Conservation (phyloP, 192 early-diverging fungal genomes). For the Mortierella hygrophila region DNA sequence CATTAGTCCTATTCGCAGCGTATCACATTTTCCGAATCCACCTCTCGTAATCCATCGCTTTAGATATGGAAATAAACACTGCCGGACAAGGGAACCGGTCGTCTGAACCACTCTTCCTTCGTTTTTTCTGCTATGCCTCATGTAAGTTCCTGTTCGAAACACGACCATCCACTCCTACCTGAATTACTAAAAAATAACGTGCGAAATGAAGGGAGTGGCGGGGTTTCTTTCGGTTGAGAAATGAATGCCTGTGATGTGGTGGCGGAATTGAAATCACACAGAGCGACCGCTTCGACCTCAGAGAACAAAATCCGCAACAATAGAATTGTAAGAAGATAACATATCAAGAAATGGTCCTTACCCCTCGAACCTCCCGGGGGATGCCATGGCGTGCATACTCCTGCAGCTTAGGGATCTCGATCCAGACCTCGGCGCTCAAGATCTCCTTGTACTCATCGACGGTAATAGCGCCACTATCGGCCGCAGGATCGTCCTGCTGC, state of each 20-base stretch:
- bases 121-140: background rate
- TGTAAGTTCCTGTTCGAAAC: conserved; percentile 5
- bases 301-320: background rate
- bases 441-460: conserved; percentile 79
- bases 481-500: background rate
- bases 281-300: background rate
- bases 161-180: background rate
- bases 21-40: background rate
- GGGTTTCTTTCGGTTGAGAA: background rate
- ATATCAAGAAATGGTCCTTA: conserved; percentile 35
- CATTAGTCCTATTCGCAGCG: background rate
- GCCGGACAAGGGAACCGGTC: background rate
- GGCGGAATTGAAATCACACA: background rate
- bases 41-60: background rate
- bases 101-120: background rate
- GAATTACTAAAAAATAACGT: background rate
- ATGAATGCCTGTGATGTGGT: background rate
- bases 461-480: conserved; percentile 22
- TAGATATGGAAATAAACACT: background rate
- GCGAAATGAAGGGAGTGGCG: background rate
- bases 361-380: conserved; percentile 79
- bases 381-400: conserved; percentile 82
- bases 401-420: conserved; percentile 84
- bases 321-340: too few species aligned
- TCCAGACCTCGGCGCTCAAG: conserved; percentile 80